Percentiles rank a stretch among this genome's conserved stretches.
These are phyloP conservation scores for Trypanosoma avium DNA, from an alignment of 208 protist species.

Conservation along the genomic window DNA sequence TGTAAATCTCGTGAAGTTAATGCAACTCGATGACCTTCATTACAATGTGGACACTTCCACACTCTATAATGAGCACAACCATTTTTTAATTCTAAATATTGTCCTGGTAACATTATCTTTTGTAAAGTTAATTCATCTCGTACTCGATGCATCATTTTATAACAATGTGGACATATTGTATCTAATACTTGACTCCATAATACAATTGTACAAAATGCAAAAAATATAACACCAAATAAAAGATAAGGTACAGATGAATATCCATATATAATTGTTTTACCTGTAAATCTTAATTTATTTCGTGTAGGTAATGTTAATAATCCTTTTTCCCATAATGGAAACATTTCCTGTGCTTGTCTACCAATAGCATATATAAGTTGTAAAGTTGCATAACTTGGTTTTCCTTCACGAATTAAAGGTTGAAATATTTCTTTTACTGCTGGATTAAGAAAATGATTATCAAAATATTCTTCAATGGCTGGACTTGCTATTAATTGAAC, in stretches of 20 bases:
- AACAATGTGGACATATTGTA: constrained; percentile 74
- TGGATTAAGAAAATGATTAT: constrained; percentile 57
- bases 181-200: constrained; percentile 72
- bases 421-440: constrained; percentile 79
- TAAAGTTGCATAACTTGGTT: constrained; percentile 75
- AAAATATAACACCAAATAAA: constrained; percentile 53
- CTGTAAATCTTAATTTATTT: constrained; percentile 69
- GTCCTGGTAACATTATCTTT: constrained; percentile 60
- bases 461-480: constrained; percentile 85
- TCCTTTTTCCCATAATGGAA: constrained; percentile 52
- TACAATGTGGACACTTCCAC: constrained; percentile 76
- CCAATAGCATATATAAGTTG: constrained; percentile 89
- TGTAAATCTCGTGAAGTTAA: constrained; percentile 80
- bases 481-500: constrained; percentile 76
- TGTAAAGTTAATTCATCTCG: constrained; percentile 65
- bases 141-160: constrained; percentile 69
- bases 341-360: constrained; percentile 83
- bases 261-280: constrained; percentile 65
- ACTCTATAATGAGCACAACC: constrained; percentile 82
- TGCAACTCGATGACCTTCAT: constrained; percentile 42
- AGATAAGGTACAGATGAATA: constrained; percentile 61
- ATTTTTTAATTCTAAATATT: constrained; percentile 78
- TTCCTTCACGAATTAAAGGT: constrained; percentile 75
- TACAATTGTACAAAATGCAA: constrained; percentile 56
- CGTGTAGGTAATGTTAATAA: constrained; percentile 57